Evolutionary conservation across 2,329 filamentous ascomycete species (phyloP).

Genomic region (Botryotinia calthae): DNA sequence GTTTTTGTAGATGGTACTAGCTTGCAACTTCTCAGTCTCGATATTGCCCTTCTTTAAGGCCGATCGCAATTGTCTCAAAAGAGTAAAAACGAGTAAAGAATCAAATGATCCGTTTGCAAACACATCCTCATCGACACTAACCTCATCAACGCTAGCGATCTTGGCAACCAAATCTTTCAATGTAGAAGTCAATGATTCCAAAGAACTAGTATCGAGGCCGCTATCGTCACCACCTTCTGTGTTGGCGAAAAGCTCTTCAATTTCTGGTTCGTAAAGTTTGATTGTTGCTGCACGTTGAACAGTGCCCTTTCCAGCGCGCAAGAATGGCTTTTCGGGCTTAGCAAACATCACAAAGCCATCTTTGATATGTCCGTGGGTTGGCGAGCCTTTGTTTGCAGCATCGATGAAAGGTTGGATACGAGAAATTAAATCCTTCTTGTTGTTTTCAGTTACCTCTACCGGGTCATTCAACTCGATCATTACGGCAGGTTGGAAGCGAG

Average conservation of each 20-base stretch:
- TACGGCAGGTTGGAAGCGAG: conserved; percentile 24
- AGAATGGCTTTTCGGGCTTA: conserved; percentile 20
- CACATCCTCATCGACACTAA: conserved; percentile 5
- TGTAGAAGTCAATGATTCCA: neutral
- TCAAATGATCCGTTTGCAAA: conserved; percentile 19
- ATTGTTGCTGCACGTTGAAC: conserved; percentile 19
- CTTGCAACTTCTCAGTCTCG: conserved; percentile 5
- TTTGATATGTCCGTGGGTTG: conserved; percentile 14
- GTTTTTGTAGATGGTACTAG: conserved; percentile 19
- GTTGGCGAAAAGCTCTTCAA: conserved; percentile 21
- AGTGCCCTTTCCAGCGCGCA: conserved; percentile 22
- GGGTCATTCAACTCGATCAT: conserved; percentile 1
- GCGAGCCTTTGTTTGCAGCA: conserved; percentile 16
- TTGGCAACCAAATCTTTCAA: conserved; percentile 8
- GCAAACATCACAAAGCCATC: conserved; percentile 15
- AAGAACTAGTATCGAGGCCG: neutral
- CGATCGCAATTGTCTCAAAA: conserved; percentile 18
- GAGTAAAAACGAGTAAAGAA: conserved; percentile 19
- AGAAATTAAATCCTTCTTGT: conserved; percentile 28
- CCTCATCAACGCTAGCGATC: conserved; percentile 4
- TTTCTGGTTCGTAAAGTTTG: conserved; percentile 21
- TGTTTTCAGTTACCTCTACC: neutral
- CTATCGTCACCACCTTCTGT: neutral
- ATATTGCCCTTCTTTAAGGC: conserved; percentile 11
- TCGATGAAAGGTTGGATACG: conserved; percentile 21